Evolutionary conservation across 345 rosid genomes (phyloP).

Genomic region (Eucalyptus dawsonii): DNA sequence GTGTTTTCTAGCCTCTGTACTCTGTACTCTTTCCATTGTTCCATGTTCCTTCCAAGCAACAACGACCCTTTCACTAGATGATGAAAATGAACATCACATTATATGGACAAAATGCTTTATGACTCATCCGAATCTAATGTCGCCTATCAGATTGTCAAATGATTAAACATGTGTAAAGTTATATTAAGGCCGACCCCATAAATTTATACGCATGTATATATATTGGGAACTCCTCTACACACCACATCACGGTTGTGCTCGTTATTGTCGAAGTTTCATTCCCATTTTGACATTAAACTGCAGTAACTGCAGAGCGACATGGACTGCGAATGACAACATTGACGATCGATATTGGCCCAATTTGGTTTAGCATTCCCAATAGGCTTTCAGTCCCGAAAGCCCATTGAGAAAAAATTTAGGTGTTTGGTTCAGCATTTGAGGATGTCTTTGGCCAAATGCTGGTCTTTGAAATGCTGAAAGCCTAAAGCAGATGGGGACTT

Average conservation of each 20-base stretch:
- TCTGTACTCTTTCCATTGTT: neutral
- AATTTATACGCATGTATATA: no score
- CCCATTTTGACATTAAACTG: neutral
- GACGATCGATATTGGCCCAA: accelerated
- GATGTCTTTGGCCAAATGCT: no score
- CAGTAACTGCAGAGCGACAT: neutral
- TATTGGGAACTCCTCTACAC: no score
- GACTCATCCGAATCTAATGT: neutral
- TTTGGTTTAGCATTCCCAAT: no score
- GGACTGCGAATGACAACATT: neutral
- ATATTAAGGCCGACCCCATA: no score
- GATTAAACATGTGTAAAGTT: neutral
- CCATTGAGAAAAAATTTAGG: no score
- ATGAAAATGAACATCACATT: neutral
- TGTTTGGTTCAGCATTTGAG: no score
- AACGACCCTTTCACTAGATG: neutral
- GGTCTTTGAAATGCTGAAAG: no score
- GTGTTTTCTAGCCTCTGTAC: neutral
- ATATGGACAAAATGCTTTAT: neutral
- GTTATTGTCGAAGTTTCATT: neutral
- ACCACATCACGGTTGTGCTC: no score
- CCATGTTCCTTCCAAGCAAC: neutral
- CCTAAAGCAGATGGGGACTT: no score
- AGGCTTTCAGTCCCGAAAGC: no score
- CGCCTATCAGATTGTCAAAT: neutral